Percentiles rank a stretch among this genome's conserved stretches.
Evolutionary conservation across 2,329 filamentous ascomycete species (phyloP).

Genomic region (Herpotrichia juniperi): DNA sequence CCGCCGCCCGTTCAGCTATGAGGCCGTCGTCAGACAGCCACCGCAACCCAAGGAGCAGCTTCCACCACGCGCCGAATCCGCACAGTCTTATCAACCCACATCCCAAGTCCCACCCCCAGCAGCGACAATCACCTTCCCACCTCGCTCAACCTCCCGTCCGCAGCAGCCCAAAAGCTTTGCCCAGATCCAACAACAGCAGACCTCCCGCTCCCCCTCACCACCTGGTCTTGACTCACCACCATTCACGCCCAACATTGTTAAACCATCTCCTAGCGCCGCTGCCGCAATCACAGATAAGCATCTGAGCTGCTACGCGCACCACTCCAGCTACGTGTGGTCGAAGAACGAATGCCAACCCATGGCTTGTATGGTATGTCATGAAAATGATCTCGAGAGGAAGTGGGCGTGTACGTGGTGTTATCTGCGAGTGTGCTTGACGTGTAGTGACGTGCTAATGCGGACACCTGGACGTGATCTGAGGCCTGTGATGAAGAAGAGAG

Average conservation of each 20-base stretch:
- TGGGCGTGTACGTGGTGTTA: slow-evolving; percentile 47
- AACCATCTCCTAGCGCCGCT: slow-evolving; percentile 17
- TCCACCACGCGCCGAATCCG: neutral
- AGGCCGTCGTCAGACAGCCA: slow-evolving; percentile 14
- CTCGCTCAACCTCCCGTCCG: slow-evolving; percentile 11
- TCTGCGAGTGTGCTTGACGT: slow-evolving; percentile 39
- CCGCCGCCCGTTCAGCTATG: slow-evolving; percentile 34
- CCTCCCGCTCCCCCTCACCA: neutral
- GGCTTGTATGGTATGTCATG: slow-evolving; percentile 44
- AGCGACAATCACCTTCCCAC: slow-evolving; percentile 8
- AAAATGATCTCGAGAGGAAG: slow-evolving; percentile 28
- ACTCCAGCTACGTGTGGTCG: slow-evolving; percentile 33
- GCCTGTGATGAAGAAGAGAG: slow-evolving; percentile 19
- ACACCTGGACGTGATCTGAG: slow-evolving; percentile 26
- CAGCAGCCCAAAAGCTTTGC: neutral
- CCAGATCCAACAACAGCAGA: neutral
- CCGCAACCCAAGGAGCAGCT: slow-evolving; percentile 1
- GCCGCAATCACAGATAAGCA: slow-evolving; percentile 39
- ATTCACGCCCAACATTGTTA: slow-evolving; percentile 24
- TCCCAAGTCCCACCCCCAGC: slow-evolving; percentile 2
- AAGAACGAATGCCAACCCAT: slow-evolving; percentile 40
- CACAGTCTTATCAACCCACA: neutral
- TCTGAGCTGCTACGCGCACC: slow-evolving; percentile 38
- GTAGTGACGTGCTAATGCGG: slow-evolving; percentile 29
- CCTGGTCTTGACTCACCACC: slow-evolving; percentile 20